Conservation (phyloP, 306 rosid species). For the Mimosa pudica region DNA sequence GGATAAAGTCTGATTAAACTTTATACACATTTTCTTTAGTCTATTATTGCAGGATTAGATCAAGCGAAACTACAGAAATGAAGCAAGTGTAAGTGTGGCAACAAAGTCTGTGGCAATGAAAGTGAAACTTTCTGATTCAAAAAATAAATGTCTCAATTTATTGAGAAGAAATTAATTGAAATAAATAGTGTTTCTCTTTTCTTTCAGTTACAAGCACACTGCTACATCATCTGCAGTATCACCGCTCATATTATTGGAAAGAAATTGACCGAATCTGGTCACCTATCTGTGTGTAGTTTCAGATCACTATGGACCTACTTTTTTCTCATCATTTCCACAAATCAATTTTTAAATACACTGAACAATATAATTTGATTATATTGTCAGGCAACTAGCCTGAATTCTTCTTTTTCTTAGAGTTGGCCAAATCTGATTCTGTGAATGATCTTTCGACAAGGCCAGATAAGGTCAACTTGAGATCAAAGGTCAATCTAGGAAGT, state of each 20-base stretch:
- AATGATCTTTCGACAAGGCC: slow-evolving; percentile 64
- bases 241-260: neutral
- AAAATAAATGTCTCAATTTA: slow-evolving; percentile 3
- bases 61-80: too few relatives aligned
- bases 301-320: neutral
- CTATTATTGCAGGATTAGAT: too few relatives aligned
- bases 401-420: slow-evolving; percentile 67
- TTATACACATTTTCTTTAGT: too few relatives aligned
- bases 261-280: neutral
- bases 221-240: slow-evolving; percentile 9
- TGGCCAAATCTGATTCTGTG: slow-evolving; percentile 51
- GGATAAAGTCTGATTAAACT: too few relatives aligned
- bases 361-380: slow-evolving; percentile 27
- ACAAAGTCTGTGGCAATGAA: too few relatives aligned
- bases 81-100: too few relatives aligned
- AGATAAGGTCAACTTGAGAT: slow-evolving; percentile 58
- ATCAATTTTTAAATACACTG: slow-evolving; percentile 23
- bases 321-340: slow-evolving; percentile 20
- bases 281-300: neutral
- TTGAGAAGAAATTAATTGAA: slow-evolving; percentile 32
- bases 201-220: slow-evolving; percentile 19
- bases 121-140: neutral
- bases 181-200: slow-evolving; percentile 37
- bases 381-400: slow-evolving; percentile 43
- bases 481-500: slow-evolving; percentile 61